These are phyloP conservation scores for Coprinopsis cinerea DNA, from an alignment of 768 basidiomycete genomes.

Conservation along the genomic window DNA sequence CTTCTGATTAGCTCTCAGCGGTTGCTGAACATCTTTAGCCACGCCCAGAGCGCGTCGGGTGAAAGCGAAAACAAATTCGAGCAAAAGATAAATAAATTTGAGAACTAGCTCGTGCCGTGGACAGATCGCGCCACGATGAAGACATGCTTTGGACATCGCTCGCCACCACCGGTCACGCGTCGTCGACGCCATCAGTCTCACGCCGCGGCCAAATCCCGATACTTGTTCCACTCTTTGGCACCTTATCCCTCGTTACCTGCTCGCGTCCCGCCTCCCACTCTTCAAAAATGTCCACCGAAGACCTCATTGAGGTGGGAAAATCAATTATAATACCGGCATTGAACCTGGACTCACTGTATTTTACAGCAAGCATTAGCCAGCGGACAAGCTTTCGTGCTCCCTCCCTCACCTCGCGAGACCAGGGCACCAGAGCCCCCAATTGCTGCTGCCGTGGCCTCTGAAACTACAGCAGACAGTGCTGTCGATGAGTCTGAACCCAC, in stretches of 20 bases:
- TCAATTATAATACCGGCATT: neutral
- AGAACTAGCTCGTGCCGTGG: neutral
- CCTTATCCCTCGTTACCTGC: no score
- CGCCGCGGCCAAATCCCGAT: neutral
- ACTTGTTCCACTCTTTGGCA: no score
- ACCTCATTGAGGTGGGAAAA: slow-evolving; percentile 7
- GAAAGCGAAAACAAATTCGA: no score
- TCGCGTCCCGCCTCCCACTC: neutral
- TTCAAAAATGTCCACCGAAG: neutral
- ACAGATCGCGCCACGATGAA: neutral
- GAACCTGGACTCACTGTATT: neutral
- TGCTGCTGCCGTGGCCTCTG: neutral
- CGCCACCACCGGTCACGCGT: slow-evolving; percentile 1
- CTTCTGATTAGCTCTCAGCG: no score
- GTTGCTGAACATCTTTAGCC: no score
- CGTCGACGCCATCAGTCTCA: neutral
- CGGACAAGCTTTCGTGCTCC: slow-evolving; percentile 26
- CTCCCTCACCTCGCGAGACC: slow-evolving; percentile 22
- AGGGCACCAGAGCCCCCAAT: slow-evolving; percentile 10
- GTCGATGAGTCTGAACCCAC: slow-evolving; percentile 8
- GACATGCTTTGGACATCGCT: neutral
- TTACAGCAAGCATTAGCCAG: slow-evolving; percentile 5
- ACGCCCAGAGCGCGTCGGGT: no score
- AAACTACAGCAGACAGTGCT: slow-evolving; percentile 5
- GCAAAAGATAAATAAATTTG: no score